Evolutionary conservation across 768 basidiomycete genomes (phyloP).

Genomic region (Suillus variegatus): DNA sequence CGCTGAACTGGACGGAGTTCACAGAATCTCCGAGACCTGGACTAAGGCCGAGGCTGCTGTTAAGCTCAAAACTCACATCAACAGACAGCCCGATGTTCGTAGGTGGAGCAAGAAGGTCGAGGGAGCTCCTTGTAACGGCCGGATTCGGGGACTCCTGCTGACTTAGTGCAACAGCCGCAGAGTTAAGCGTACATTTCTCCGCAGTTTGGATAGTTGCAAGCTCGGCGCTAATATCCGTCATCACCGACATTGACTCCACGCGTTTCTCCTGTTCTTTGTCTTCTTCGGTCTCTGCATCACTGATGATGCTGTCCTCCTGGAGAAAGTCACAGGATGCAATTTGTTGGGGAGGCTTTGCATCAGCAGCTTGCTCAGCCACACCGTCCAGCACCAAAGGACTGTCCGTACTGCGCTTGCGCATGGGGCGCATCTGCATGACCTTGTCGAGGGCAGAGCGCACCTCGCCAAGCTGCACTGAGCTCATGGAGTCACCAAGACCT

Average conservation of each 20-base stretch:
- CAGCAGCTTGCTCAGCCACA: neutral
- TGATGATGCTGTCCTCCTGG: conserved; percentile 10
- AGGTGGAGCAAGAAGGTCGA: conserved; percentile 6
- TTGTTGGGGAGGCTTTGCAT: neutral
- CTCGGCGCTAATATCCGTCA: conserved; percentile 44
- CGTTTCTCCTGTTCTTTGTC: conserved; percentile 34
- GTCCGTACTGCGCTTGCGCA: conserved; percentile 44
- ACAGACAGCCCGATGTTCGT: conserved; percentile 18
- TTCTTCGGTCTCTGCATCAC: conserved; percentile 18
- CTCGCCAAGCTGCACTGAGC: conserved; percentile 62
- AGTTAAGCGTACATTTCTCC: conserved; percentile 40
- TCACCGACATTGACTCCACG: conserved; percentile 39
- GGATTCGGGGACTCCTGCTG: neutral
- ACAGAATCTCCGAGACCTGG: conserved; percentile 38
- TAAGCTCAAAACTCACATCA: conserved; percentile 28
- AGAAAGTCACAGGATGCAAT: neutral
- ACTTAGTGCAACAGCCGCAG: conserved; percentile 8
- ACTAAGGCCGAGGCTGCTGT: conserved; percentile 24
- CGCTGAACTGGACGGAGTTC: conserved; percentile 58
- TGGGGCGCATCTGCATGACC: conserved; percentile 50
- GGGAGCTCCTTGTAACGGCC: neutral
- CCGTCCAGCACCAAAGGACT: conserved; percentile 35
- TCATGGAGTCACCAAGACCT: conserved; percentile 40
- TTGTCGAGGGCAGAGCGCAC: conserved; percentile 74
- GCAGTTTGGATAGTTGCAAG: conserved; percentile 51